These are phyloP conservation scores for Pisolithus sp. DNA, from an alignment of 768 basidiomycete species.

Conservation along the genomic window DNA sequence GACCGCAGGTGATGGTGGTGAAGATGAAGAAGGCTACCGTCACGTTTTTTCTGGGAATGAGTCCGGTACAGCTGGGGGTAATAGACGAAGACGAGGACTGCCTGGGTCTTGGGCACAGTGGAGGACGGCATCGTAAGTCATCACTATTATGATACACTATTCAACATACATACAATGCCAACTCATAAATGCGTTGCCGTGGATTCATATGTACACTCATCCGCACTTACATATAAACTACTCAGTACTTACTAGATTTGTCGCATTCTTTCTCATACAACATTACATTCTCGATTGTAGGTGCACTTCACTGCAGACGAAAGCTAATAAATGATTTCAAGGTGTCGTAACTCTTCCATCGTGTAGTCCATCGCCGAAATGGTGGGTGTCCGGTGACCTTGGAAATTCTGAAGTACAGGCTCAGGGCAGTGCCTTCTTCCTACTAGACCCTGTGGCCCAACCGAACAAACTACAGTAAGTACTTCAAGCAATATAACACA, in stretches of 20 bases:
- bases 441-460: too few relatives aligned
- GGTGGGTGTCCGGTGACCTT: too few relatives aligned
- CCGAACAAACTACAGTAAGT: too few relatives aligned
- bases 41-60: slow-evolving; percentile 17
- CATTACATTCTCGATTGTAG: too few relatives aligned
- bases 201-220: slow-evolving; percentile 2
- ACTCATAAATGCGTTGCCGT: slow-evolving; percentile 3
- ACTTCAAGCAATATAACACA: too few relatives aligned
- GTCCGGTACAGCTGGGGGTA: slow-evolving; percentile 8
- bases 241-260: neutral
- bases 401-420: too few relatives aligned
- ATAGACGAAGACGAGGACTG: slow-evolving; percentile 27
- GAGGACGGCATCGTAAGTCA: slow-evolving; percentile 19
- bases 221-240: slow-evolving; percentile 2
- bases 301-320: too few relatives aligned
- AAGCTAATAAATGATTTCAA: too few relatives aligned
- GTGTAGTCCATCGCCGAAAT: too few relatives aligned
- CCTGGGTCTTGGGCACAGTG: slow-evolving; percentile 31
- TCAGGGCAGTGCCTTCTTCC: too few relatives aligned
- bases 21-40: slow-evolving; percentile 17
- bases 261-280: too few relatives aligned
- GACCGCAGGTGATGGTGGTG: slow-evolving; percentile 22
- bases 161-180: slow-evolving; percentile 2
- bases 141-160: neutral
- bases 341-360: too few relatives aligned